These are phyloP conservation scores for Albifimbria verrucaria DNA, from an alignment of 2,329 filamentous ascomycete genomes.

Conservation along the genomic window DNA sequence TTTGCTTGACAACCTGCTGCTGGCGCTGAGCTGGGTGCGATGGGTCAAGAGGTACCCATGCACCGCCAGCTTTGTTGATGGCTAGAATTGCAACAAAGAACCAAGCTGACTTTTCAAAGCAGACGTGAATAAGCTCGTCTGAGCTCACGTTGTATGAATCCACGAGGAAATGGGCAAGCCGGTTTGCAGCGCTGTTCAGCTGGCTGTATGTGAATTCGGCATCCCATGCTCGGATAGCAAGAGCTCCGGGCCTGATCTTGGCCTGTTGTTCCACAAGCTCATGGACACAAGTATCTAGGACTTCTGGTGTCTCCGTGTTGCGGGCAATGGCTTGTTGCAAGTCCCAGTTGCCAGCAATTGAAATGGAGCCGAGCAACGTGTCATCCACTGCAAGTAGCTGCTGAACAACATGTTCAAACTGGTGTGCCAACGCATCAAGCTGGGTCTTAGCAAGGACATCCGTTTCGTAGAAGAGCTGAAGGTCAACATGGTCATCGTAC, in stretches of 20 bases:
- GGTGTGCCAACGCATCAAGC: neutral
- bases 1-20: neutral
- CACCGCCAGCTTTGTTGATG: slow-evolving; percentile 19
- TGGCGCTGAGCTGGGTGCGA: neutral
- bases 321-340: neutral
- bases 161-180: slow-evolving; percentile 30
- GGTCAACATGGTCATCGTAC: neutral
- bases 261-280: neutral
- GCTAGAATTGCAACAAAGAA: slow-evolving; percentile 27
- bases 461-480: neutral
- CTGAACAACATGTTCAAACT: neutral
- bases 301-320: neutral
- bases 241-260: neutral
- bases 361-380: neutral
- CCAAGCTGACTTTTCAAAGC: slow-evolving; percentile 36
- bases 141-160: neutral
- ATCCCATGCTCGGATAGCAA: neutral
- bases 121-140: slow-evolving; percentile 26
- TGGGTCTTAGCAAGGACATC: neutral
- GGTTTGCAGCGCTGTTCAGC: slow-evolving; percentile 23
- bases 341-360: neutral
- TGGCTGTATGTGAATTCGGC: neutral
- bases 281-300: neutral
- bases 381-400: neutral
- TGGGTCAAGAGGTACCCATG: neutral